Evolutionary conservation across 169 alveolate species (phyloP), one percentile per base, ranked within the genome.

Genomic region (Plasmodium gaboni): DNA sequence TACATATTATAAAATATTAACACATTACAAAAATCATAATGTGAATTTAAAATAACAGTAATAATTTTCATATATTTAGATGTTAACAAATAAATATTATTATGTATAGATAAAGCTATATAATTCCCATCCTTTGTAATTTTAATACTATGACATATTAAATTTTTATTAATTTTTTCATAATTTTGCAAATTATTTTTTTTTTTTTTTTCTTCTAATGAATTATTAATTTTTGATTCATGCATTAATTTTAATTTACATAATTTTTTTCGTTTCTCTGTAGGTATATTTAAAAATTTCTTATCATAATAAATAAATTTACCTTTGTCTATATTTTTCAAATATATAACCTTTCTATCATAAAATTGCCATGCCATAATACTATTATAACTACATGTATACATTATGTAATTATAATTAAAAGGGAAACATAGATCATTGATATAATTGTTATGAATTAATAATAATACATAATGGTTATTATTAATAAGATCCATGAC

Each of bases 281-380:
- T 57, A 38, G 91, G 91, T 67, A 83, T 83, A 71, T 24, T 53
- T 48, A 83, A 55, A 38, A 68, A 51, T 57, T 83, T 83, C 4
- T 48, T 67, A 83, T 83, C 85, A 48, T 83, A 83, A 55, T 55
- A 83, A 3, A 83, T 38, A 63, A 83, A 83, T 68, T 83, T 83
- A 1, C 83, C 83, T 22, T 83, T 83, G 15, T 69, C 55, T 57
- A 83, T 83, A 57, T 83, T 83, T 68, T 57, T 83, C 57, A 67
- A 68, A 68, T 67, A 83, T 32, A 83, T 83, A 48, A 15, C 73
- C 60, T 63, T 83, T 55, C 68, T 83, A 42, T 83, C 91, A 61
- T 83, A 83, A 68, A 83, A 83, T 42, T 68, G 50, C 91, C 91
- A 83, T 38, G 91, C 91, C 91, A 67, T 83, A 17, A 83, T 24